Conservation (phyloP, 140 eudicot genomes). For the Stevia rebaudiana region DNA sequence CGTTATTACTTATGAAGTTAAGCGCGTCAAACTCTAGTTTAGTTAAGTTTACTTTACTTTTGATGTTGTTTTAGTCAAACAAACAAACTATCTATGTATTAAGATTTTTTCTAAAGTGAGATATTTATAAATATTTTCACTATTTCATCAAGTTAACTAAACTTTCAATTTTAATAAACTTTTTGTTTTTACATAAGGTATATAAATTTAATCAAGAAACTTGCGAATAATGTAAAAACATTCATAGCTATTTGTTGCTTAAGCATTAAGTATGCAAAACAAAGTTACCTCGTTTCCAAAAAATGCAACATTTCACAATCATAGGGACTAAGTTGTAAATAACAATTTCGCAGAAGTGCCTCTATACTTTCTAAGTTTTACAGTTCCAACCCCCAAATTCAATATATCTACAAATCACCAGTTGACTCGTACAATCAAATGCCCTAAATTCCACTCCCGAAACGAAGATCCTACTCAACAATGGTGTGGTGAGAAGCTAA, state of each 20-base stretch:
- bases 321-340: conserved; percentile 2
- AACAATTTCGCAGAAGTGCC: not conserved
- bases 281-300: not conserved
- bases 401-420: conserved; percentile 20
- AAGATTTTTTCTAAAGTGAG: too few relatives aligned
- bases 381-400: conserved; percentile 17
- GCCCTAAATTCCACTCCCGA: conserved; percentile 23
- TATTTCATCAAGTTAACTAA: too few relatives aligned
- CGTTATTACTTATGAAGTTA: too few relatives aligned
- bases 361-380: not conserved
- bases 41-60: too few relatives aligned
- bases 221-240: too few relatives aligned
- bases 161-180: too few relatives aligned
- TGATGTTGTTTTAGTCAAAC: too few relatives aligned
- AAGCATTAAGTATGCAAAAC: not conserved
- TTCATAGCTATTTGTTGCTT: not conserved
- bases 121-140: too few relatives aligned
- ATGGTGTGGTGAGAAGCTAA: not conserved
- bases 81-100: too few relatives aligned
- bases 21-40: too few relatives aligned
- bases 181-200: too few relatives aligned
- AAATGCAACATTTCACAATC: conserved; percentile 8
- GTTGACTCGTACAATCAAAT: conserved; percentile 29
- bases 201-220: too few relatives aligned
- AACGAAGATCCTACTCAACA: conserved; percentile 25